Conservation (phyloP, 345 rosid species). For the Turritis glabra region DNA sequence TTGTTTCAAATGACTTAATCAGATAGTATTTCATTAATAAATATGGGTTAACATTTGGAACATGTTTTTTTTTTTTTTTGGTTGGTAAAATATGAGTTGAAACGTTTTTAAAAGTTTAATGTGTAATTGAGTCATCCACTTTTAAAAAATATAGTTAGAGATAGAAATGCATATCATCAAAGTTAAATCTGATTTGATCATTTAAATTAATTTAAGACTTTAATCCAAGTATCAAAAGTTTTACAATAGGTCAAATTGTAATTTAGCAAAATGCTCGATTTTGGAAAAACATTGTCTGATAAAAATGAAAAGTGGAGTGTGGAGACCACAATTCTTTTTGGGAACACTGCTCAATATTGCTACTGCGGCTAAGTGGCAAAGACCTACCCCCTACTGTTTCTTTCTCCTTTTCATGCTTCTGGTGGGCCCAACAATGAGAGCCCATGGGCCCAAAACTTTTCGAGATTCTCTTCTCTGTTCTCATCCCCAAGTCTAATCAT, state of each 20-base stretch:
- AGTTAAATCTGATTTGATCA: not conserved
- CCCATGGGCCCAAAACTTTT: constrained; percentile 39
- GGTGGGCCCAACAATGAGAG: constrained; percentile 35
- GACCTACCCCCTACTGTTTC: constrained; percentile 26
- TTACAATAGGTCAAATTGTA: not conserved
- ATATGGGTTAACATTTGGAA: not conserved
- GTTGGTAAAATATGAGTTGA: no score
- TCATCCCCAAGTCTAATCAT: constrained; percentile 30
- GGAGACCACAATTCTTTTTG: constrained; percentile 39
- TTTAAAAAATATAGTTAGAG: not conserved
- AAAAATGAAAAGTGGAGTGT: constrained; percentile 26
- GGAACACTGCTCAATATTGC: constrained; percentile 45
- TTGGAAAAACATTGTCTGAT: not conserved
- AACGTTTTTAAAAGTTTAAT: no score
- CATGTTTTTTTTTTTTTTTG: not conserved
- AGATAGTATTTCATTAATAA: not conserved
- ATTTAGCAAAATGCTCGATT: not conserved
- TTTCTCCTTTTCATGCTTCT: constrained; percentile 22
- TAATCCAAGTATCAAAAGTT: not conserved
- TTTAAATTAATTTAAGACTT: not conserved
- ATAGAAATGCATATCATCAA: not conserved
- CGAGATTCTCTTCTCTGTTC: constrained; percentile 29
- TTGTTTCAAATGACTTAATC: not conserved
- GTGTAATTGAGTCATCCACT: not conserved
- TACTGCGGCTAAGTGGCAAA: constrained; percentile 43